Evolutionary conservation across 768 basidiomycete genomes (phyloP).

Genomic region (Gloeophyllum trabeum): DNA sequence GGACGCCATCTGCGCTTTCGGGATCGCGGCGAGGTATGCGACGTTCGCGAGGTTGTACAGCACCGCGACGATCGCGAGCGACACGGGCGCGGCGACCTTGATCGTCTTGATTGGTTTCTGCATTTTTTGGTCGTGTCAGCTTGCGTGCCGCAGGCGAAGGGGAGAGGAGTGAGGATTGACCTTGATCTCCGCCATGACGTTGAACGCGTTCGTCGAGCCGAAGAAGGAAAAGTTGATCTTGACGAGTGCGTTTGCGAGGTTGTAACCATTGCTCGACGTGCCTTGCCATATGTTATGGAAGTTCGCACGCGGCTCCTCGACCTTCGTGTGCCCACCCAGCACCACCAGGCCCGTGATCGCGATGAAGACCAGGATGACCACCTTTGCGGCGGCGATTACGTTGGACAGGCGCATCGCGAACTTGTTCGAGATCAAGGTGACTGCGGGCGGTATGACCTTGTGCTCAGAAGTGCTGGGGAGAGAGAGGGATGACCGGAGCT

Average conservation of each 20-base stretch:
- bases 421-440: too few species aligned
- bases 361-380: constrained; percentile 10
- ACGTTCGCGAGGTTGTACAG: constrained; percentile 38
- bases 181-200: too few species aligned
- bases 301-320: constrained; percentile 18
- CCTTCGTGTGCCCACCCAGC: constrained; percentile 14
- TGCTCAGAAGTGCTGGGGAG: too few species aligned
- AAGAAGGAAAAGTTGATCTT: constrained; percentile 18
- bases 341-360: constrained; percentile 14
- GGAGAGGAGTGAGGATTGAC: too few species aligned
- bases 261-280: constrained; percentile 13
- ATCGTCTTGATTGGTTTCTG: constrained; percentile 32
- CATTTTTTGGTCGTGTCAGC: constrained; percentile 22
- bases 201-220: constrained; percentile 32
- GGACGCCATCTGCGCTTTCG: constrained; percentile 28
- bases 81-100: constrained; percentile 31
- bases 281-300: constrained; percentile 18
- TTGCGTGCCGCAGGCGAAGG: too few species aligned
- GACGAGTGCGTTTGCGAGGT: constrained; percentile 15
- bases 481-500: too few species aligned
- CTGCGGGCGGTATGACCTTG: too few species aligned
- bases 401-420: too few species aligned
- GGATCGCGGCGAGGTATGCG: constrained; percentile 26
- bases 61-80: constrained; percentile 31
- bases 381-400: too few species aligned